Conservation (phyloP, 2,329 filamentous ascomycete genomes). For the Pseudocercospora crystallina region DNA sequence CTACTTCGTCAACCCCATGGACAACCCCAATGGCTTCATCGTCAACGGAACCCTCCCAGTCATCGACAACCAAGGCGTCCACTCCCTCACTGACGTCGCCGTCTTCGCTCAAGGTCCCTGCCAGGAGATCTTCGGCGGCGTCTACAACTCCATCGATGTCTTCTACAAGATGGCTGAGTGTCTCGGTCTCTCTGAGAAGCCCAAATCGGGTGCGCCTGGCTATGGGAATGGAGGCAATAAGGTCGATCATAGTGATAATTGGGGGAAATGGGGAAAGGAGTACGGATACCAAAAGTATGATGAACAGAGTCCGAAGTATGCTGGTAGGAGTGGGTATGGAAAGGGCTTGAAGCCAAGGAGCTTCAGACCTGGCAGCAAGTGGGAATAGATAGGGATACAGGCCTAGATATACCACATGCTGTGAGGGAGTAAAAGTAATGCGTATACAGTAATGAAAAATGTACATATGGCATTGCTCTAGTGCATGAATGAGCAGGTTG, state of each 20-base stretch:
- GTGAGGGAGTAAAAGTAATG: too few relatives aligned
- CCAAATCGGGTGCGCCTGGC: slow-evolving; percentile 3
- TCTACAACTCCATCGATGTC: slow-evolving; percentile 69
- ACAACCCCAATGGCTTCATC: slow-evolving; percentile 65
- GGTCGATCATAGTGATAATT: slow-evolving; percentile 18
- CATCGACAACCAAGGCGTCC: slow-evolving; percentile 65
- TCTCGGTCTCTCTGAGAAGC: slow-evolving; percentile 52
- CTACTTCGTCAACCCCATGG: slow-evolving; percentile 67
- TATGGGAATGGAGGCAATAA: slow-evolving; percentile 16
- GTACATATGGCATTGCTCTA: too few relatives aligned
- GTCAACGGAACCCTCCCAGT: slow-evolving; percentile 74
- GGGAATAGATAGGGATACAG: too few relatives aligned
- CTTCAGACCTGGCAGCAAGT: slow-evolving; percentile 3
- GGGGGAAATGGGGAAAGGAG: slow-evolving; percentile 16
- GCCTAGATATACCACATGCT: too few relatives aligned
- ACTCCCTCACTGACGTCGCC: slow-evolving; percentile 75
- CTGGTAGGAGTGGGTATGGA: slow-evolving; percentile 12
- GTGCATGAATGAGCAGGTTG: too few relatives aligned
- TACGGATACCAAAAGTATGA: slow-evolving; percentile 21
- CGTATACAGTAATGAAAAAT: too few relatives aligned
- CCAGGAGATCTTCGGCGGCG: slow-evolving; percentile 70
- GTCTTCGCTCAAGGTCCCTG: slow-evolving; percentile 79
- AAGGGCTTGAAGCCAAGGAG: slow-evolving; percentile 16
- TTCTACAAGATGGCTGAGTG: slow-evolving; percentile 74
- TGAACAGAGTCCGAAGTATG: slow-evolving; percentile 24